Percentiles rank a stretch among this genome's conserved stretches.
phyloP scores from a whole-genome alignment of 2,329 filamentous ascomycete genomes.

The Tolypocladium pustulatum region DNA sequence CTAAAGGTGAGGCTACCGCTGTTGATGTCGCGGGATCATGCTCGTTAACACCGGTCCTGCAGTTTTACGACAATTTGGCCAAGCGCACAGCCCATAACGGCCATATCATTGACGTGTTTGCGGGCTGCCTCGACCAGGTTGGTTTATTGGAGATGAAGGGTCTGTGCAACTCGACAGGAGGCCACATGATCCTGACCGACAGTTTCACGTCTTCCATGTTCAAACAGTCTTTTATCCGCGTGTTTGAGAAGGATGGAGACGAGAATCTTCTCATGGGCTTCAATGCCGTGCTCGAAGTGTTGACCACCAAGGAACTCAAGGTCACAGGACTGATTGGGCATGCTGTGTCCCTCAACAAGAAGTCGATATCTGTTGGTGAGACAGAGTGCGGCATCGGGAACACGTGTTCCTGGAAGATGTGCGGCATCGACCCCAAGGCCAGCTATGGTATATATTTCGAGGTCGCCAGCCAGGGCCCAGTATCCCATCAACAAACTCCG shows the following conservation, averaged over 20 bases:
- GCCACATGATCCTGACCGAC: slow-evolving; percentile 96
- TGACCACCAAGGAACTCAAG: slow-evolving; percentile 97
- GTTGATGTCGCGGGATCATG: neutral
- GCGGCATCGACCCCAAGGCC: slow-evolving; percentile 84
- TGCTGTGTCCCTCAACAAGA: slow-evolving; percentile 94
- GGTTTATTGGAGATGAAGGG: slow-evolving; percentile 97
- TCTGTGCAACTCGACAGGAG: slow-evolving; percentile 88
- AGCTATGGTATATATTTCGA: slow-evolving; percentile 98
- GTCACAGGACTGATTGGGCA: slow-evolving; percentile 96
- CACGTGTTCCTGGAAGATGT: slow-evolving; percentile 99
- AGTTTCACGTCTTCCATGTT: slow-evolving; percentile 99
- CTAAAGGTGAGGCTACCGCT: slow-evolving; percentile 55
- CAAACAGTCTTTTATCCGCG: slow-evolving; percentile 93
- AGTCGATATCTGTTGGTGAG: slow-evolving; percentile 91
- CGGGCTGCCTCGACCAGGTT: slow-evolving; percentile 93
- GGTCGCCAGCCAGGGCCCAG: slow-evolving; percentile 86
- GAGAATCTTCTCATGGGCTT: slow-evolving; percentile 97
- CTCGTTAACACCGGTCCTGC: neutral
- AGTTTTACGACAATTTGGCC: slow-evolving; percentile 91
- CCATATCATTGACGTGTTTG: slow-evolving; percentile 95
- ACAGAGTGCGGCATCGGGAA: slow-evolving; percentile 98
- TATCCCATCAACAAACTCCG: slow-evolving; percentile 73
- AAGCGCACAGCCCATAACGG: slow-evolving; percentile 94
- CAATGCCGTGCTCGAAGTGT: slow-evolving; percentile 88
- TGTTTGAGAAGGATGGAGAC: slow-evolving; percentile 93